Conservation (phyloP, 108 stramenopile genomes). For the Phaeodactylum tricornutum region DNA sequence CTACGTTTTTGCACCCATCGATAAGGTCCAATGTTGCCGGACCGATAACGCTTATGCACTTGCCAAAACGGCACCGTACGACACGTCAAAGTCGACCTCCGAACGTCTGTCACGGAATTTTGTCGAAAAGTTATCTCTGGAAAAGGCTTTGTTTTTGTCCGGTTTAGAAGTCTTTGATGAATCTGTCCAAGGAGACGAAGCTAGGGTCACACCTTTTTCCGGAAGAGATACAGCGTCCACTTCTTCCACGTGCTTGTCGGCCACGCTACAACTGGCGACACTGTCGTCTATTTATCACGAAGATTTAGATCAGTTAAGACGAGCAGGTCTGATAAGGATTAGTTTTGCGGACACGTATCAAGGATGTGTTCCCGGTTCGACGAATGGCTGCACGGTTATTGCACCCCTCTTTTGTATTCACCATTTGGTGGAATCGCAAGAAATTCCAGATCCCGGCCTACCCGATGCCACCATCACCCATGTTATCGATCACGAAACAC, state of each 20-base stretch:
- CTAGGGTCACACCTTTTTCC: not conserved
- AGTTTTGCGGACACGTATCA: constrained; percentile 63
- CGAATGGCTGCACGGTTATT: constrained; percentile 70
- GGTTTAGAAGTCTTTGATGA: constrained; percentile 12
- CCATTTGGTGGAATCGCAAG: constrained; percentile 23
- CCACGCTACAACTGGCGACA: constrained; percentile 17
- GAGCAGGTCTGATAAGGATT: constrained; percentile 21
- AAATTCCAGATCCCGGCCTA: constrained; percentile 17
- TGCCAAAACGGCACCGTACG: too few species aligned
- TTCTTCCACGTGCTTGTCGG: not conserved
- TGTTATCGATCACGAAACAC: constrained; percentile 44
- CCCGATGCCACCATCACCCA: constrained; percentile 35
- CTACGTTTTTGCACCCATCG: too few species aligned
- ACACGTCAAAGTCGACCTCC: too few species aligned
- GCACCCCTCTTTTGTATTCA: constrained; percentile 48
- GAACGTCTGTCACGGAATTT: too few species aligned
- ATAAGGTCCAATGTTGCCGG: too few species aligned
- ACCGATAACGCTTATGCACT: too few species aligned
- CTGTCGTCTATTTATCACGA: constrained; percentile 24
- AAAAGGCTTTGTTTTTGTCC: constrained; percentile 24
- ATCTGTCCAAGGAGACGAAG: too few species aligned
- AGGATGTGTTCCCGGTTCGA: constrained; percentile 40
- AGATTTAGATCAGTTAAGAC: constrained; percentile 31
- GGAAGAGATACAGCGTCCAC: not conserved
- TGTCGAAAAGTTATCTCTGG: constrained; percentile 4